Percentiles rank a stretch among this genome's conserved stretches.
Evolutionary conservation across 169 alveolate species (phyloP).

Genomic region (Nephromyces sp.): DNA sequence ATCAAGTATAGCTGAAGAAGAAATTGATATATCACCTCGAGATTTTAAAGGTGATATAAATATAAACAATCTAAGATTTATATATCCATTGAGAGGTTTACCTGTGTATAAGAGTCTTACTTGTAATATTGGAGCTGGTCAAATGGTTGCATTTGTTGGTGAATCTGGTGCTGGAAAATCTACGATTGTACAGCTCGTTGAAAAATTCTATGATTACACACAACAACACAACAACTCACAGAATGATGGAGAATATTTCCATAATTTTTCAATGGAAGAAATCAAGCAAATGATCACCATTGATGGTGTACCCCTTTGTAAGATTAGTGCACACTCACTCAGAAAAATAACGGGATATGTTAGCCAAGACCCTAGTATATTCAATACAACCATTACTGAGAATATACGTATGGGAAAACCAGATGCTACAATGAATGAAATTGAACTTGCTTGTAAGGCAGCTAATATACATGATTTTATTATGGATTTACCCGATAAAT

Average conservation of each 20-base stretch:
- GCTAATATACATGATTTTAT: conserved; percentile 72
- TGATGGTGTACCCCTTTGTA: conserved; percentile 9
- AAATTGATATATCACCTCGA: not conserved
- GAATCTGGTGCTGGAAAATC: conserved; percentile 80
- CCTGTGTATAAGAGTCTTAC: conserved; percentile 31
- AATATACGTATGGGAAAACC: conserved; percentile 57
- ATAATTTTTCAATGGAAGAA: too few relatives aligned
- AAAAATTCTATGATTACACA: conserved; percentile 60
- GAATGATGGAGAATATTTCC: too few relatives aligned
- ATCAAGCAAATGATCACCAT: conserved; percentile 50
- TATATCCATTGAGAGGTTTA: not conserved
- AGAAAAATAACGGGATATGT: conserved; percentile 64
- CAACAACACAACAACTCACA: too few relatives aligned
- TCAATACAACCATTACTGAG: conserved; percentile 46
- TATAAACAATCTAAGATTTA: not conserved
- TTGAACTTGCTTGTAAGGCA: conserved; percentile 52
- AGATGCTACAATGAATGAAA: conserved; percentile 49
- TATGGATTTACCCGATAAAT: conserved; percentile 45
- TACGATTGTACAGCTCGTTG: conserved; percentile 62
- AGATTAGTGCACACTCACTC: conserved; percentile 33
- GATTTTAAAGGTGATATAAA: not conserved
- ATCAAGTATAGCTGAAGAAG: not conserved
- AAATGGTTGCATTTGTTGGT: conserved; percentile 76
- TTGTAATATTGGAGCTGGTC: conserved; percentile 47
- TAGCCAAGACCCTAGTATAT: conserved; percentile 37